Conservation (phyloP, 768 basidiomycete species). For the Phylloporus scabripes region DNA sequence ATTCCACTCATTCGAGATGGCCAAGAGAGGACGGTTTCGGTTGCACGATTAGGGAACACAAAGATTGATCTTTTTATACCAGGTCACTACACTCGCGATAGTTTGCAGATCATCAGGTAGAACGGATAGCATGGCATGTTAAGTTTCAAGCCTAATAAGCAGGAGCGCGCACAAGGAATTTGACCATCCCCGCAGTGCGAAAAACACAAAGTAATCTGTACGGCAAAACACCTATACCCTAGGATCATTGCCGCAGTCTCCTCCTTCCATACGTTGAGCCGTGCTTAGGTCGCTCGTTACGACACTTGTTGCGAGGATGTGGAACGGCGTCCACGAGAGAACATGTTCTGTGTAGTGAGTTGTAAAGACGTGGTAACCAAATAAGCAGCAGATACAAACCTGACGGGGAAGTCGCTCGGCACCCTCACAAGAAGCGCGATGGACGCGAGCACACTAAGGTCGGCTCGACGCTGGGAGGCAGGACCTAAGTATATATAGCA, state of each 20-base stretch:
- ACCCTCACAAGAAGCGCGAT: slow-evolving; percentile 71
- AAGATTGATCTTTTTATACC: too few species aligned
- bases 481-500: slow-evolving; percentile 17
- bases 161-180: not conserved
- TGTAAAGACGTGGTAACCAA: slow-evolving; percentile 9
- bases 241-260: slow-evolving; percentile 19
- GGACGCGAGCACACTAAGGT: slow-evolving; percentile 55
- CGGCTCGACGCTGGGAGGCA: slow-evolving; percentile 41
- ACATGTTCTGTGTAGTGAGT: slow-evolving; percentile 18
- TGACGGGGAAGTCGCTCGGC: slow-evolving; percentile 50
- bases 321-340: slow-evolving; percentile 49
- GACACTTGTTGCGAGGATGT: slow-evolving; percentile 67
- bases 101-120: too few species aligned
- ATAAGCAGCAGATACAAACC: slow-evolving; percentile 30
- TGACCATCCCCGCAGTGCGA: slow-evolving; percentile 11
- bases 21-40: too few species aligned
- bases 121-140: too few species aligned
- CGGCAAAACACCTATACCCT: slow-evolving; percentile 8
- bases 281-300: slow-evolving; percentile 70
- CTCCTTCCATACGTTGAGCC: slow-evolving; percentile 62
- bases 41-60: too few species aligned
- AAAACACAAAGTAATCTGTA: slow-evolving; percentile 9
- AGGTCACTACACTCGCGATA: too few species aligned
- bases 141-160: not conserved
- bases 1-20: too few species aligned